phyloP scores from a whole-genome alignment of 2,329 filamentous ascomycete genomes.

The Aspergillus neoniger region DNA sequence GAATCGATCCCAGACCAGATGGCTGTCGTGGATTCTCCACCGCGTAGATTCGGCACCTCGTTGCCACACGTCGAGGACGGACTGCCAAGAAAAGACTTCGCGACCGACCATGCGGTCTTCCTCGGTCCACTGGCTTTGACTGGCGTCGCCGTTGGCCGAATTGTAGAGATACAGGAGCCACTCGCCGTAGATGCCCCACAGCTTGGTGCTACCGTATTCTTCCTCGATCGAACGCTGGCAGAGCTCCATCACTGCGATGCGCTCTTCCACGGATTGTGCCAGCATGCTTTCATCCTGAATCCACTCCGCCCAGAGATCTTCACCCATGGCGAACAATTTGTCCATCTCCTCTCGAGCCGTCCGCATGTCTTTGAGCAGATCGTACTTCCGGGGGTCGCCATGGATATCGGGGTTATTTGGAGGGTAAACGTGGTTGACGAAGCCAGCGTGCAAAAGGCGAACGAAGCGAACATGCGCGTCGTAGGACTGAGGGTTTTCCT shows the following conservation, averaged over 20 bases:
- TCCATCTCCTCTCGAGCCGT: slow-evolving; percentile 60
- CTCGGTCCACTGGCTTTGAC: slow-evolving; percentile 49
- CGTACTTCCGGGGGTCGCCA: slow-evolving; percentile 48
- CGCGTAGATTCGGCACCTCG: slow-evolving; percentile 59
- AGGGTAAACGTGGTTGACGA: slow-evolving; percentile 50
- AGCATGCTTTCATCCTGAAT: slow-evolving; percentile 63
- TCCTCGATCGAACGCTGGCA: slow-evolving; percentile 62
- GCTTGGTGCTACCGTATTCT: slow-evolving; percentile 60
- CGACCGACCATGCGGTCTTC: slow-evolving; percentile 60
- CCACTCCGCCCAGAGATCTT: slow-evolving; percentile 65
- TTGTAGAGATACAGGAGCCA: slow-evolving; percentile 61
- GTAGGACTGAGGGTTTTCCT: slow-evolving; percentile 50
- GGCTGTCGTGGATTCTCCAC: slow-evolving; percentile 63
- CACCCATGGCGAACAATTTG: slow-evolving; percentile 63
- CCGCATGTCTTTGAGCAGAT: slow-evolving; percentile 49
- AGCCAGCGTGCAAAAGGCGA: slow-evolving; percentile 49
- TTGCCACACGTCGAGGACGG: slow-evolving; percentile 58
- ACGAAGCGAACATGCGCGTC: slow-evolving; percentile 51
- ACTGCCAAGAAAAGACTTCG: slow-evolving; percentile 61
- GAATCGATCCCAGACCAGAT: slow-evolving; percentile 63
- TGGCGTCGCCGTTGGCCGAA: slow-evolving; percentile 49
- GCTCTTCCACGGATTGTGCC: slow-evolving; percentile 58
- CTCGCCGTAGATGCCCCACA: slow-evolving; percentile 65
- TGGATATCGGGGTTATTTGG: slow-evolving; percentile 47
- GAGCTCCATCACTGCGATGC: slow-evolving; percentile 60